These are phyloP conservation scores for Aspergillus clavatus DNA, from an alignment of 2,329 filamentous ascomycete genomes.

Conservation along the genomic window DNA sequence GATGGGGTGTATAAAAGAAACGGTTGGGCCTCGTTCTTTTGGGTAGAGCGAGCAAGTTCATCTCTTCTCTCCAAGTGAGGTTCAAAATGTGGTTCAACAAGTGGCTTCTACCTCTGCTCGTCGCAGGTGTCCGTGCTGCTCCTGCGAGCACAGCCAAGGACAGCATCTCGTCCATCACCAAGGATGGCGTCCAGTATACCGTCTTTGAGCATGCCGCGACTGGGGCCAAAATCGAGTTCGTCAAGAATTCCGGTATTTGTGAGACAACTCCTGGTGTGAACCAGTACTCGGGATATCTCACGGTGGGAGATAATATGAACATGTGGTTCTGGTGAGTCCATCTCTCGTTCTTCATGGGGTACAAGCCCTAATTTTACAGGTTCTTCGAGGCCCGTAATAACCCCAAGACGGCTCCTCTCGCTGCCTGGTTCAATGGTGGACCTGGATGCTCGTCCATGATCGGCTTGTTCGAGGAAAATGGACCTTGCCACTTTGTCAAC, in stretches of 20 bases:
- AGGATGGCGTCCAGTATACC: slow-evolving; percentile 40
- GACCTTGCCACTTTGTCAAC: slow-evolving; percentile 40
- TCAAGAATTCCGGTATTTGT: slow-evolving; percentile 50
- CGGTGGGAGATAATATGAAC: slow-evolving; percentile 42
- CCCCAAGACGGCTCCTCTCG: slow-evolving; percentile 40
- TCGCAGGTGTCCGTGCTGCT: not conserved
- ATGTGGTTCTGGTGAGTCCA: slow-evolving; percentile 41
- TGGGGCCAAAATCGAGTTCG: slow-evolving; percentile 43
- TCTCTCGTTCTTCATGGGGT: not conserved
- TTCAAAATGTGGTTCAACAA: not conserved
- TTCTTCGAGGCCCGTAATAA: slow-evolving; percentile 47
- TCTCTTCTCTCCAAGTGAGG: too few relatives aligned
- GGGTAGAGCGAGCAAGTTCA: too few relatives aligned
- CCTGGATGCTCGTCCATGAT: slow-evolving; percentile 44
- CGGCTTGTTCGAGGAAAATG: slow-evolving; percentile 41
- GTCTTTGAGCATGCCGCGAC: slow-evolving; percentile 49
- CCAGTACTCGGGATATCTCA: slow-evolving; percentile 50
- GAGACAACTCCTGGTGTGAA: slow-evolving; percentile 50
- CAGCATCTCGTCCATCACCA: slow-evolving; percentile 24
- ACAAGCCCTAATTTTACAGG: slow-evolving; percentile 16
- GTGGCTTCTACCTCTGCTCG: not conserved
- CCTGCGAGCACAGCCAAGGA: slow-evolving; percentile 1
- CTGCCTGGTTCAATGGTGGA: slow-evolving; percentile 46
- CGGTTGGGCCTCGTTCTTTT: too few relatives aligned
- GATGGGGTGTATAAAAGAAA: too few relatives aligned